Conservation (phyloP, 2,329 filamentous ascomycete species). For the Lizonia empirigonia region DNA sequence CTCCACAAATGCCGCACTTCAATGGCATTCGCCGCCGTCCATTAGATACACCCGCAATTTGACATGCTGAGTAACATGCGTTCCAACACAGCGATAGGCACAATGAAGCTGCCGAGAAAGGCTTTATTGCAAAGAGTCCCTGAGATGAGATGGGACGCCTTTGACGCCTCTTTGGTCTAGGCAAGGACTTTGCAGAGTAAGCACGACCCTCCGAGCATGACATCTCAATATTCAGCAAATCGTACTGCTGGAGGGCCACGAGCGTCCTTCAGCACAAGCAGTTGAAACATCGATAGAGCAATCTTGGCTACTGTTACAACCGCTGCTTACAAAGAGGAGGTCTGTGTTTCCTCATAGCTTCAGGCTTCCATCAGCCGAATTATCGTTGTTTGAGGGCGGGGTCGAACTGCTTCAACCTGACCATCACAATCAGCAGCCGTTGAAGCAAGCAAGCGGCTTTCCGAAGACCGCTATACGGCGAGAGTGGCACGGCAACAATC, state of each 20-base stretch:
- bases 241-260: neutral
- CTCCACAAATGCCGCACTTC: neutral
- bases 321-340: neutral
- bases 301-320: neutral
- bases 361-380: neutral
- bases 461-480: neutral
- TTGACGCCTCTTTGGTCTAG: neutral
- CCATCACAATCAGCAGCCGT: neutral
- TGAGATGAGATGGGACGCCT: neutral
- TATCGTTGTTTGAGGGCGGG: constrained; percentile 1
- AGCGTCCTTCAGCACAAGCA: neutral
- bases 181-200: neutral
- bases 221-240: neutral
- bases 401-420: neutral
- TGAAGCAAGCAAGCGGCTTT: neutral
- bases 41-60: neutral
- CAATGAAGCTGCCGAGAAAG: neutral
- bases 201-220: neutral
- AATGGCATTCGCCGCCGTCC: neutral
- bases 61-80: neutral
- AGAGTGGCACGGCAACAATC: neutral
- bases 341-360: neutral
- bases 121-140: neutral
- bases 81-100: neutral
- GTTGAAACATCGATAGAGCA: neutral